phyloP scores from a whole-genome alignment of 306 rosid species.

The Casuarina equisetifolia region DNA sequence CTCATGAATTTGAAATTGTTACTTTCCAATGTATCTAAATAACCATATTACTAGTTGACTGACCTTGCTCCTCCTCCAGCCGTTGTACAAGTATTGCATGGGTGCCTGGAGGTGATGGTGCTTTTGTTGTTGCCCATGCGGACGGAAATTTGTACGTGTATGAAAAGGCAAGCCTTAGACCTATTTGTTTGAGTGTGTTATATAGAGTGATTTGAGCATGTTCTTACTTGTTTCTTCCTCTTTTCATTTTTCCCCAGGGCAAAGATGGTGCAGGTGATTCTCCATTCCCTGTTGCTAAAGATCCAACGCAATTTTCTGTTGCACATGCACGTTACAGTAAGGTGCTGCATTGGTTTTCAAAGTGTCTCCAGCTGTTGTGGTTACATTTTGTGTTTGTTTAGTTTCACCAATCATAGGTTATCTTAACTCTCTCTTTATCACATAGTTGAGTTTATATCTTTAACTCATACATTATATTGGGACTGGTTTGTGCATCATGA shows the following conservation, averaged over 20 bases:
- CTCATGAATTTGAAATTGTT: not conserved
- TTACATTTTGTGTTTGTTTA: not conserved
- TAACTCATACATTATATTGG: not conserved
- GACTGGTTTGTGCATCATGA: not conserved
- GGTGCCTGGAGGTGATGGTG: conserved; percentile 91
- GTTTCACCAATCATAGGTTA: not conserved
- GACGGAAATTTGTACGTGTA: conserved; percentile 92
- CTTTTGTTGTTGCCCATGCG: conserved; percentile 87
- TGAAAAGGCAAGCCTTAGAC: conserved; percentile 72
- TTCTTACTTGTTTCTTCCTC: conserved; percentile 25
- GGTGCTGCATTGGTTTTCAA: conserved; percentile 45
- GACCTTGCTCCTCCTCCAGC: conserved; percentile 56
- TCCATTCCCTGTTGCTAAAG: conserved; percentile 80
- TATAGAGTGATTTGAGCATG: conserved; percentile 14
- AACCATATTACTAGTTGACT: conserved; percentile 18
- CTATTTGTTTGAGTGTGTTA: conserved; percentile 17
- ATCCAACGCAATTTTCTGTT: conserved; percentile 87
- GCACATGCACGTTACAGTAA: conserved; percentile 93
- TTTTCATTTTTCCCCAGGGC: conserved; percentile 42
- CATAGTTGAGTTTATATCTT: not conserved
- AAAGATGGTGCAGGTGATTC: conserved; percentile 90
- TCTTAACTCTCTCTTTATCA: not conserved
- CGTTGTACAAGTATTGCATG: conserved; percentile 90
- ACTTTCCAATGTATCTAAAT: not conserved
- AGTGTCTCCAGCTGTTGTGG: not conserved